Conservation (phyloP, 176 grass and related monocot species). For the Juncus effusus region DNA sequence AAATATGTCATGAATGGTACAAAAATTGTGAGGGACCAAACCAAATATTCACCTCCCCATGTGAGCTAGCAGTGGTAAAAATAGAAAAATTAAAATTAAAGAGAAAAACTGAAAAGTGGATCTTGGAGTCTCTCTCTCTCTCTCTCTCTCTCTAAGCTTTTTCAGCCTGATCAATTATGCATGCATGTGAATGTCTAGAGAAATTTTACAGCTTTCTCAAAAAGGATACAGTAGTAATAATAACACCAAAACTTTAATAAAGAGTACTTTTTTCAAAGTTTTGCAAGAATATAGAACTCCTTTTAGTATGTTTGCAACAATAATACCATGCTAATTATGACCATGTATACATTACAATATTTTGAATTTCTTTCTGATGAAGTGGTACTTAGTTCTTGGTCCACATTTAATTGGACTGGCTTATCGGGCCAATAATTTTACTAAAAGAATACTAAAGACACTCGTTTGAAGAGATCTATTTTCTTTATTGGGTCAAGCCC, state of each 20-base stretch:
- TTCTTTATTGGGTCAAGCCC: background rate
- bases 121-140: conserved; percentile 16
- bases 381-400: too few species aligned
- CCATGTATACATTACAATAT: too few species aligned
- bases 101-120: background rate
- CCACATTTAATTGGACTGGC: too few species aligned
- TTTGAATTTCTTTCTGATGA: too few species aligned
- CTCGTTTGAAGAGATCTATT: too few species aligned
- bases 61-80: conserved; percentile 22
- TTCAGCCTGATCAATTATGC: conserved; percentile 13
- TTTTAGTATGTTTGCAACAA: too few species aligned
- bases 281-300: too few species aligned
- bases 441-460: too few species aligned
- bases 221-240: conserved; percentile 15
- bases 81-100: conserved; percentile 1
- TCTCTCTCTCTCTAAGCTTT: conserved; percentile 20
- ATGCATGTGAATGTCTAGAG: conserved; percentile 6
- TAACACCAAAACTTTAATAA: too few species aligned
- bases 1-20: conserved; percentile 10
- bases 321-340: too few species aligned
- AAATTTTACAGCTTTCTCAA: conserved; percentile 19
- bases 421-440: too few species aligned
- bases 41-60: conserved; percentile 24
- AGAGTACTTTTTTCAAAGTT: too few species aligned
- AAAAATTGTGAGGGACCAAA: background rate